These are phyloP conservation scores for Triticum turgidum DNA, from an alignment of 176 grass and related monocot genomes.

Conservation along the genomic window DNA sequence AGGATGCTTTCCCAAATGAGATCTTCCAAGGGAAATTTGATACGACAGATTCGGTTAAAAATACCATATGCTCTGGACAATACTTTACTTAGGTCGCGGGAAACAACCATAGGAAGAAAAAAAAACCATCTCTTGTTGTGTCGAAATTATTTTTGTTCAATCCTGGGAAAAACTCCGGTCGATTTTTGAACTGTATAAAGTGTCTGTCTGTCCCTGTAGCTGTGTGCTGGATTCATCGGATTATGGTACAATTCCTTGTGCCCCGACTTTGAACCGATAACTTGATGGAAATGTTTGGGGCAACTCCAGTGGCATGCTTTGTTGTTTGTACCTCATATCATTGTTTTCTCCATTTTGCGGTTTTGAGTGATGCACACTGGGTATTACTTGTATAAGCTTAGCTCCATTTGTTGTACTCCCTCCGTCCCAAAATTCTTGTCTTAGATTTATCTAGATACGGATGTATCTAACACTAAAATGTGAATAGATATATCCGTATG, in stretches of 20 bases:
- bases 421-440: too few relatives aligned
- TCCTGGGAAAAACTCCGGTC: constrained; percentile 6
- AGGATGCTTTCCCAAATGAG: constrained; percentile 16
- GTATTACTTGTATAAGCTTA: background rate
- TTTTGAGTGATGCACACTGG: background rate
- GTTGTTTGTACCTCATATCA: background rate
- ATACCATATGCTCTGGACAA: constrained; percentile 16
- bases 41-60: constrained; percentile 19
- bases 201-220: background rate
- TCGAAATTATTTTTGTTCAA: constrained; percentile 24
- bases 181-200: constrained; percentile 22
- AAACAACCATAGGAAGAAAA: constrained; percentile 12
- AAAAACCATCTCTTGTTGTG: background rate
- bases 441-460: too few relatives aligned
- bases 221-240: background rate
- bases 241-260: constrained; percentile 3
- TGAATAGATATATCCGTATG: too few relatives aligned
- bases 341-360: background rate
- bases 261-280: background rate
- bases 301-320: background rate
- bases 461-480: too few relatives aligned
- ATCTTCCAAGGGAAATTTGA: constrained; percentile 4
- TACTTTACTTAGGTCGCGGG: constrained; percentile 4
- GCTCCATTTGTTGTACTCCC: background rate
- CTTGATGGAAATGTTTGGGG: background rate